These are phyloP conservation scores for Naganishia albida DNA, from an alignment of 1,284 basidiomycete genomes.

Conservation along the genomic window DNA sequence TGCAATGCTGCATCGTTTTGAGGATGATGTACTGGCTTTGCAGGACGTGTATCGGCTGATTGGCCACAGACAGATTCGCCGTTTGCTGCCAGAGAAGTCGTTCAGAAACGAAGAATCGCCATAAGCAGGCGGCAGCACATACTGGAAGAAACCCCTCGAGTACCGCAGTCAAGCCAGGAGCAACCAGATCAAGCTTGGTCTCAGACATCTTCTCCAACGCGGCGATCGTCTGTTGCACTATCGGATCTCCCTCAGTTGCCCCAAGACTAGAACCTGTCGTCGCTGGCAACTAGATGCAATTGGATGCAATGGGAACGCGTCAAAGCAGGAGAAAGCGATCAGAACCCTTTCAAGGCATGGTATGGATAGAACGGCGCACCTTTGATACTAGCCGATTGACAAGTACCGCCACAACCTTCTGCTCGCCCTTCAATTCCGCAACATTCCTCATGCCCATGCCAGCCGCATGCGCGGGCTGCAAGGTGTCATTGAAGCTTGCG, in stretches of 20 bases:
- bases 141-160: conserved; percentile 77
- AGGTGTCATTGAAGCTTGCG: conserved; percentile 3
- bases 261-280: conserved; percentile 74
- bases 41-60: conserved; percentile 68
- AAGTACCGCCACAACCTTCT: conserved; percentile 27
- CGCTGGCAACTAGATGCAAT: conserved; percentile 68
- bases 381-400: conserved; percentile 29
- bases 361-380: conserved; percentile 4
- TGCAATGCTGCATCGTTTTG: conserved; percentile 72
- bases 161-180: conserved; percentile 71
- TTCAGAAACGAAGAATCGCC: conserved; percentile 43
- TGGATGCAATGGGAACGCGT: not conserved
- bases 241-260: conserved; percentile 70
- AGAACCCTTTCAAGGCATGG: not conserved
- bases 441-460: conserved; percentile 29
- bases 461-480: conserved; percentile 4
- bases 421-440: conserved; percentile 24
- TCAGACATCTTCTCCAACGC: conserved; percentile 74
- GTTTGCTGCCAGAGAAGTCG: conserved; percentile 55
- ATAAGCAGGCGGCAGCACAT: conserved; percentile 38
- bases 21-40: conserved; percentile 88
- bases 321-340: no score
- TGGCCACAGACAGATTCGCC: conserved; percentile 41
- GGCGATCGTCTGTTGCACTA: conserved; percentile 71
- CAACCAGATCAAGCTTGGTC: conserved; percentile 74